These are phyloP conservation scores for Fusarium redolens DNA, from an alignment of 2,329 filamentous ascomycete genomes.

Conservation along the genomic window DNA sequence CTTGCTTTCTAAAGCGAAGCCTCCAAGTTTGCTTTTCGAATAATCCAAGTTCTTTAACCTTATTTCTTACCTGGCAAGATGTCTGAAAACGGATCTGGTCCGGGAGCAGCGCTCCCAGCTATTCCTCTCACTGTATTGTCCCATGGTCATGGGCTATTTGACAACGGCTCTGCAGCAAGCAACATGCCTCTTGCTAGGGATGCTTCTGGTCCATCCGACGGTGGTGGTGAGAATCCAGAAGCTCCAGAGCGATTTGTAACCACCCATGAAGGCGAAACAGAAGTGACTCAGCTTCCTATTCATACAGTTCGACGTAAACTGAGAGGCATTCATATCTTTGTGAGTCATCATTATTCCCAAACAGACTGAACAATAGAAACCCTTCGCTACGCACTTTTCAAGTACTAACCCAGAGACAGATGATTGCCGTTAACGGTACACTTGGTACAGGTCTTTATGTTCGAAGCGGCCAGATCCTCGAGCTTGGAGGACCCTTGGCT, in stretches of 20 bases:
- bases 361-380: too few relatives aligned
- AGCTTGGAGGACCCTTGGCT: neutral
- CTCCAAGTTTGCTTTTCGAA: accelerated
- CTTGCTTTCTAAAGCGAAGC: neutral
- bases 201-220: neutral
- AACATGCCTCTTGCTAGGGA: neutral
- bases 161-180: neutral
- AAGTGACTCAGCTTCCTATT: neutral
- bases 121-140: neutral
- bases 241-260: neutral
- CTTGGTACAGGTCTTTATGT: neutral
- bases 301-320: neutral
- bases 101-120: neutral
- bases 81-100: neutral
- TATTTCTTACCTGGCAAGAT: neutral
- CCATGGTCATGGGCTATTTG: neutral
- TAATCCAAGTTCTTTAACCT: neutral
- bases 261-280: neutral
- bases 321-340: neutral
- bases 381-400: too few relatives aligned
- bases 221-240: neutral
- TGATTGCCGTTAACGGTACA: neutral
- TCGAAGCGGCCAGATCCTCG: neutral
- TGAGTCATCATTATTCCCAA: neutral
- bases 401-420: neutral